Evolutionary conservation across 805 yeast genomes (phyloP).

Genomic region (Pichia kluyveri): DNA sequence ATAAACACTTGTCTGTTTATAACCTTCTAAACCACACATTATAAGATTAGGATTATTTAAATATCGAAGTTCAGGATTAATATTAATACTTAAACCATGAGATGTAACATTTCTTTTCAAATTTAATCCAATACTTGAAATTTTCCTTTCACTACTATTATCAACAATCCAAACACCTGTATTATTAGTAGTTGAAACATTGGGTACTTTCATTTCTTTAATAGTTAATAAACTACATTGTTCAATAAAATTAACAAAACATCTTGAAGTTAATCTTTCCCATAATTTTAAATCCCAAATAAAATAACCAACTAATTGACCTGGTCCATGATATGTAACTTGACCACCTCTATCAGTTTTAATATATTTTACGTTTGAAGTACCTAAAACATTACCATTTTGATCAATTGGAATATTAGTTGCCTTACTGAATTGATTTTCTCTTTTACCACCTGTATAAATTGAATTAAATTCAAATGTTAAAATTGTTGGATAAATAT

Average conservation of each 20-base stretch:
- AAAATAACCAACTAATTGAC: slow-evolving; percentile 83
- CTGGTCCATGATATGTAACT: slow-evolving; percentile 93
- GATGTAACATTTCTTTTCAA: slow-evolving; percentile 77
- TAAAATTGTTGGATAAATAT: slow-evolving; percentile 52
- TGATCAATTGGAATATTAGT: slow-evolving; percentile 1
- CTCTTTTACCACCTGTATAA: slow-evolving; percentile 87
- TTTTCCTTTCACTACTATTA: slow-evolving; percentile 36
- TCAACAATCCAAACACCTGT: slow-evolving; percentile 80
- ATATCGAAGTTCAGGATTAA: slow-evolving; percentile 60
- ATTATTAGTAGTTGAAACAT: slow-evolving; percentile 46
- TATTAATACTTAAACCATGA: slow-evolving; percentile 84
- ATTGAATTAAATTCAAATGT: slow-evolving; percentile 83
- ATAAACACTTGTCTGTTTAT: slow-evolving; percentile 45
- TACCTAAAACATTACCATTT: neutral
- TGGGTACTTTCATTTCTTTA: slow-evolving; percentile 25
- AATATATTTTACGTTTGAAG: slow-evolving; percentile 43
- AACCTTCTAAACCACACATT: slow-evolving; percentile 78
- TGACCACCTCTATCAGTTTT: slow-evolving; percentile 92
- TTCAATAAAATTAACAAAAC: slow-evolving; percentile 42
- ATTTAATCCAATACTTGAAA: slow-evolving; percentile 86
- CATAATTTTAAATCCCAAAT: slow-evolving; percentile 62
- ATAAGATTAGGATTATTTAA: slow-evolving; percentile 53
- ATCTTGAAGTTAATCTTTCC: slow-evolving; percentile 37
- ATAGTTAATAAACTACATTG: slow-evolving; percentile 25
- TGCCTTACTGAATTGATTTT: slow-evolving; percentile 27